Evolutionary conservation across 2,329 filamentous ascomycete genomes (phyloP).

Genomic region (Cladophialophora exuberans): DNA sequence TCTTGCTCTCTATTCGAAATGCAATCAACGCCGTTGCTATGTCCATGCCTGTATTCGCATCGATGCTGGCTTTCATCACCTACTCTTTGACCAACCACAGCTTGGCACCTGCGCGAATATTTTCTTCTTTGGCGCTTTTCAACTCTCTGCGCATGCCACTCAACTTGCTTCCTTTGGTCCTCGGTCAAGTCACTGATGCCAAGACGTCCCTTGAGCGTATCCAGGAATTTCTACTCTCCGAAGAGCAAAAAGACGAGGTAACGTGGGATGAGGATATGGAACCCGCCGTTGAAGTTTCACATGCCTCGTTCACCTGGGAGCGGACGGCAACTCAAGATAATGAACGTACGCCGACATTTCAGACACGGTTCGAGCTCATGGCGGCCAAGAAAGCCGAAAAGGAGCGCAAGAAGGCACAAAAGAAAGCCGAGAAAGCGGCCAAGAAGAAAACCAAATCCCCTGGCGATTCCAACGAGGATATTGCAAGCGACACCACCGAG

Average conservation of each 20-base stretch:
- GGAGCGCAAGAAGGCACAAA: conserved; percentile 48
- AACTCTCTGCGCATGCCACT: conserved; percentile 88
- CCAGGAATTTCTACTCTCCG: conserved; percentile 82
- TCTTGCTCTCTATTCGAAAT: conserved; percentile 80
- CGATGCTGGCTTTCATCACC: conserved; percentile 93
- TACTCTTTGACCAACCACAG: conserved; percentile 65
- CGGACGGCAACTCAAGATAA: conserved; percentile 37
- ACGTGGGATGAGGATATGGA: conserved; percentile 57
- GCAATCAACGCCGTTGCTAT: conserved; percentile 82
- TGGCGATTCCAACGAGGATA: conserved; percentile 32
- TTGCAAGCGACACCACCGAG: conserved; percentile 31
- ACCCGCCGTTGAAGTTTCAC: conserved; percentile 67
- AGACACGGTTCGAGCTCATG: conserved; percentile 41
- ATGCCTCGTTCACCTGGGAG: conserved; percentile 90
- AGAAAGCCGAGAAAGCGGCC: conserved; percentile 38
- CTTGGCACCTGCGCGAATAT: conserved; percentile 73
- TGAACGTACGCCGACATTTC: conserved; percentile 32
- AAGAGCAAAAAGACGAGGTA: conserved; percentile 78
- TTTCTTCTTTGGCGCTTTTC: conserved; percentile 92
- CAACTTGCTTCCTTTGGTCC: conserved; percentile 83
- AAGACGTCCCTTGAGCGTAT: conserved; percentile 83
- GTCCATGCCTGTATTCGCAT: conserved; percentile 86
- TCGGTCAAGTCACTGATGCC: conserved; percentile 88
- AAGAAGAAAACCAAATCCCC: conserved; percentile 38
- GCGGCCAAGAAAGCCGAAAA: conserved; percentile 49